These are phyloP conservation scores for Pichia sp. DNA, from an alignment of 1,139 yeast genomes.

Conservation along the genomic window DNA sequence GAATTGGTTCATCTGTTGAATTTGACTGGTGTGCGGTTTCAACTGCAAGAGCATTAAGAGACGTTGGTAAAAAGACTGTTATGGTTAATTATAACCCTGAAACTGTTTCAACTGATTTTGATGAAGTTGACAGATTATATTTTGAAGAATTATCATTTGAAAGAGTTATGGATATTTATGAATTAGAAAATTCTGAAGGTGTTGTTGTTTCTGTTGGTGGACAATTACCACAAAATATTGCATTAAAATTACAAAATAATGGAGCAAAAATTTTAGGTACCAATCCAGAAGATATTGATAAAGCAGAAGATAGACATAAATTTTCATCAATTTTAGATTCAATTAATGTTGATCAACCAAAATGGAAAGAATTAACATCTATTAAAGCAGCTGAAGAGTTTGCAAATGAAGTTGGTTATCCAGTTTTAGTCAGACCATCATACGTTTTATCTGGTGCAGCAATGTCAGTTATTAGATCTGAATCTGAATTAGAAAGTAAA, in stretches of 20 bases:
- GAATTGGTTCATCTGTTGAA: conserved; percentile 98
- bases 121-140: conserved; percentile 94
- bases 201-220: conserved; percentile 98
- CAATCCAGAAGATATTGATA: conserved; percentile 89
- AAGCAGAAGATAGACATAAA: conserved; percentile 97
- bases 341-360: conserved; percentile 91
- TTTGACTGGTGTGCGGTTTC: conserved; percentile 99
- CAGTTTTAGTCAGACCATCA: conserved; percentile 96
- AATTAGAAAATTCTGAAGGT: conserved; percentile 81
- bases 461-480: conserved; percentile 83
- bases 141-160: conserved; percentile 93
- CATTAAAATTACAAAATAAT: conserved; percentile 70
- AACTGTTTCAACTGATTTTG: conserved; percentile 97
- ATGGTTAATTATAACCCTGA: conserved; percentile 99
- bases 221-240: conserved; percentile 95
- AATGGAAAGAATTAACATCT: conserved; percentile 93
- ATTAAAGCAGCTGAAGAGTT: conserved; percentile 78
- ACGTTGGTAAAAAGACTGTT: conserved; percentile 79
- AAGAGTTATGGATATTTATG: conserved; percentile 96
- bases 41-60: conserved; percentile 90
- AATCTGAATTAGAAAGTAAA: conserved; percentile 72
- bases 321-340: conserved; percentile 91
- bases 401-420: conserved; percentile 85
- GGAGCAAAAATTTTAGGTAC: conserved; percentile 93
- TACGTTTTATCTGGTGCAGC: conserved; percentile 98